Percentiles rank a stretch among this genome's conserved stretches.
Evolutionary conservation across 371 early-diverging fungal species (phyloP).

Genomic region (Synchytrium microbalum): DNA sequence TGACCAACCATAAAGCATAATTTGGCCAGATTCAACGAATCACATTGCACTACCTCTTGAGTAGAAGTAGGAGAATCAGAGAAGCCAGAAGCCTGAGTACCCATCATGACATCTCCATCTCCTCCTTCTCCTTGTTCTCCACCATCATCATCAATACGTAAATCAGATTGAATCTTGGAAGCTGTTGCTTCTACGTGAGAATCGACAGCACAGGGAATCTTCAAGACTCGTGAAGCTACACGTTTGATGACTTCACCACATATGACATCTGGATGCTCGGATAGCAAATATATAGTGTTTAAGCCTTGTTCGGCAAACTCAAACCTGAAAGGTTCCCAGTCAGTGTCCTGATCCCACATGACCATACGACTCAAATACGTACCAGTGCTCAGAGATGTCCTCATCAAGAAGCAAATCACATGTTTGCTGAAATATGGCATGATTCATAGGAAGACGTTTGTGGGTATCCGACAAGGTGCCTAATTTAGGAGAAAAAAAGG

Average conservation of each 20-base stretch:
- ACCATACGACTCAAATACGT: slow-evolving; percentile 8
- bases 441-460: slow-evolving; percentile 61
- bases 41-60: neutral
- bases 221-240: slow-evolving; percentile 50
- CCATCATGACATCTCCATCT: neutral
- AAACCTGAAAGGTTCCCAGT: slow-evolving; percentile 49
- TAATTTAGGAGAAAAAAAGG: slow-evolving; percentile 1
- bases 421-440: slow-evolving; percentile 53
- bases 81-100: neutral
- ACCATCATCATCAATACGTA: neutral
- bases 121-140: neutral
- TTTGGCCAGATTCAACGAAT: slow-evolving; percentile 60
- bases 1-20: slow-evolving; percentile 89
- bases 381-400: slow-evolving; percentile 54
- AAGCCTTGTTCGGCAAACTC: slow-evolving; percentile 85
- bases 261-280: slow-evolving; percentile 79
- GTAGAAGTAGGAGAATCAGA: neutral
- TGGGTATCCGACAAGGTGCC: neutral
- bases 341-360: slow-evolving; percentile 12
- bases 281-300: slow-evolving; percentile 77
- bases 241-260: slow-evolving; percentile 63
- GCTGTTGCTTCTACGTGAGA: slow-evolving; percentile 15
- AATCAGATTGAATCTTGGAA: slow-evolving; percentile 6
- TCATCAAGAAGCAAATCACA: slow-evolving; percentile 44
- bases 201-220: slow-evolving; percentile 1